Conservation (phyloP, 1,139 yeast genomes). For the Yamadazyma friedrichii region DNA sequence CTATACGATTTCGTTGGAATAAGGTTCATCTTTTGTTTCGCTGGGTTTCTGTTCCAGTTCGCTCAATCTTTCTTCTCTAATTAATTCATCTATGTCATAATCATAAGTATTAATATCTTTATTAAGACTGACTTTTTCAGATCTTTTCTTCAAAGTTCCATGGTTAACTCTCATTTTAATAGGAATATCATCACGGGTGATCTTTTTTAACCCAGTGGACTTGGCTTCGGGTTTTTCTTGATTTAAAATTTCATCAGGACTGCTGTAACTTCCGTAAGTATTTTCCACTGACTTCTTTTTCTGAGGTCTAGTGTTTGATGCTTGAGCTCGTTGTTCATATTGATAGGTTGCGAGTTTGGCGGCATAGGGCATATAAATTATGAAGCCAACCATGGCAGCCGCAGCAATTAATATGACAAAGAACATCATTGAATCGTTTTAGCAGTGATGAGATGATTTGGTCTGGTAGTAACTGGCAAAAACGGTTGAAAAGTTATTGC, state of each 20-base stretch:
- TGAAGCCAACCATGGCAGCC: conserved; percentile 27
- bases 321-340: conserved; percentile 8
- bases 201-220: conserved; percentile 31
- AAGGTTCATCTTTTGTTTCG: background rate
- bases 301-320: background rate
- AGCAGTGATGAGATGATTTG: background rate
- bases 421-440: conserved; percentile 26
- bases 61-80: conserved; percentile 20
- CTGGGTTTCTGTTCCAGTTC: background rate
- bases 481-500: background rate
- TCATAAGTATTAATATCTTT: conserved; percentile 34
- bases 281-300: background rate
- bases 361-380: conserved; percentile 36
- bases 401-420: conserved; percentile 24
- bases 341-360: conserved; percentile 34
- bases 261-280: conserved; percentile 31
- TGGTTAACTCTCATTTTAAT: conserved; percentile 31
- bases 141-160: conserved; percentile 20
- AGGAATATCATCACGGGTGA: conserved; percentile 42
- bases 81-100: conserved; percentile 31
- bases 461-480: too few species aligned
- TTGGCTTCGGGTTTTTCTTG: conserved; percentile 17
- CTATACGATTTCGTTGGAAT: conserved; percentile 8
- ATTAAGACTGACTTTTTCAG: conserved; percentile 34
- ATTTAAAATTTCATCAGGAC: conserved; percentile 36